Conservation (phyloP, 257 asterid genomes). For the Agastache rugosa region DNA sequence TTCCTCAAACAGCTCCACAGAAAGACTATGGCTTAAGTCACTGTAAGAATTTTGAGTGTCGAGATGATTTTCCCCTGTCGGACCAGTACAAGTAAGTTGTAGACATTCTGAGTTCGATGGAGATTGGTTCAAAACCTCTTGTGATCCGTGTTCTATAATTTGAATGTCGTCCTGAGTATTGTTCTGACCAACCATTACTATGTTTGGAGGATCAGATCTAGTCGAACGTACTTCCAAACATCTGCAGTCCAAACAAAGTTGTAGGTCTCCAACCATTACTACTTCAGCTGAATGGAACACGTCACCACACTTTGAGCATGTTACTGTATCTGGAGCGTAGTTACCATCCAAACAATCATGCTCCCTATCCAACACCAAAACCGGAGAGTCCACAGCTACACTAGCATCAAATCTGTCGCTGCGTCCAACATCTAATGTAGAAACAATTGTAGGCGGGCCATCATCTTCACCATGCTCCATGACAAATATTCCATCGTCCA, state of each 20-base stretch:
- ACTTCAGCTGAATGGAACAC: slow-evolving; percentile 45
- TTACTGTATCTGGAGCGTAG: slow-evolving; percentile 38
- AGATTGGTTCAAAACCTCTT: slow-evolving; percentile 41
- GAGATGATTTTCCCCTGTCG: slow-evolving; percentile 34
- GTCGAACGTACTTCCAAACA: slow-evolving; percentile 47
- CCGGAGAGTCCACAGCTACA: slow-evolving; percentile 36
- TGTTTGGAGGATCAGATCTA: slow-evolving; percentile 29
- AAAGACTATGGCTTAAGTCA: slow-evolving; percentile 45
- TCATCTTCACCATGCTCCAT: slow-evolving; percentile 65
- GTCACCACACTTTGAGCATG: slow-evolving; percentile 67
- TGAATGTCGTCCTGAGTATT: slow-evolving; percentile 35
- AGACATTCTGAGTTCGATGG: slow-evolving; percentile 42
- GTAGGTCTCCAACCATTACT: slow-evolving; percentile 50
- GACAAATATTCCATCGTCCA: slow-evolving; percentile 61
- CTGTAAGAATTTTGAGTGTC: slow-evolving; percentile 39
- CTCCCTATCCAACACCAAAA: slow-evolving; percentile 42
- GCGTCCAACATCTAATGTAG: slow-evolving; percentile 40
- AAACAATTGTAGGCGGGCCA: slow-evolving; percentile 35
- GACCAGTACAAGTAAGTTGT: slow-evolving; percentile 39
- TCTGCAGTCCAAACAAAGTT: slow-evolving; percentile 66
- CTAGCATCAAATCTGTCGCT: slow-evolving; percentile 39
- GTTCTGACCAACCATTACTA: neutral
- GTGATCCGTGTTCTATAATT: slow-evolving; percentile 40
- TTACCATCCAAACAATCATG: slow-evolving; percentile 38
- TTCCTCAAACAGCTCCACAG: slow-evolving; percentile 41